Base-by-base conservation (phyloP, 106 monocot genomes). In the Apostasia ramifera region DNA sequence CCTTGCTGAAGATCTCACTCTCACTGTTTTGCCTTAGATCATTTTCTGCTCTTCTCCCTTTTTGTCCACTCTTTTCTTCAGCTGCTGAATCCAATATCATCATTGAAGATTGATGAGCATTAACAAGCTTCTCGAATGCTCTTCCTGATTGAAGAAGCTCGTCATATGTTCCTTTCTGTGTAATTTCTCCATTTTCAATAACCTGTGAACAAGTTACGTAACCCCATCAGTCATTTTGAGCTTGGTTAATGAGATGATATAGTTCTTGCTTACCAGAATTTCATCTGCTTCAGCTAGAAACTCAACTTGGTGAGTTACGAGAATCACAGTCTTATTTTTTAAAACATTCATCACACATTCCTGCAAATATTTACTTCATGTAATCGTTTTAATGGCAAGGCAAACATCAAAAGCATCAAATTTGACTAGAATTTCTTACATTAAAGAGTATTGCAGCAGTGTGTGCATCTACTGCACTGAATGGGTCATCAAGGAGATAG, bases 381-480 rank as follows among this genome's bases (percentile, higher is more conserved):
- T 8, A 5, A 40, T 2, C 37, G 9, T 37, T 59, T 59, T 41
- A 40, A 2, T 59, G 59, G 9, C 6, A 52, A 39, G 14, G 15
- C 37, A 64, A 62, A 63, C 2, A 63, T 13, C 8, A 44, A 9
- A 63, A 47, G 8, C 45, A 15, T 47, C 53, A 53, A 11, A 53
- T 53, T 53, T 53, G 0, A 49, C 6, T 56, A 56, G 52, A 38
- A 3, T 6, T 70, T 7, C 82, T 81, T 79, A 95, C 95, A 62
- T 86, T 58, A 61, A 95, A 95, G 47, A 95, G 83, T 40, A 74
- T 76, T 40, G 91, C 77, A 59, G 83, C 88, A 2, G 95, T 95
- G 48, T 95, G 91, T 2, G 95, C 95, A 80, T 91, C 95, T 0
- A 95, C 88, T 44, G 95, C 95, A 72, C 95, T 95, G 66, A 95